Base-by-base conservation (phyloP, 2,329 filamentous ascomycete species). In the Arthrobotrys musiformis region DNA sequence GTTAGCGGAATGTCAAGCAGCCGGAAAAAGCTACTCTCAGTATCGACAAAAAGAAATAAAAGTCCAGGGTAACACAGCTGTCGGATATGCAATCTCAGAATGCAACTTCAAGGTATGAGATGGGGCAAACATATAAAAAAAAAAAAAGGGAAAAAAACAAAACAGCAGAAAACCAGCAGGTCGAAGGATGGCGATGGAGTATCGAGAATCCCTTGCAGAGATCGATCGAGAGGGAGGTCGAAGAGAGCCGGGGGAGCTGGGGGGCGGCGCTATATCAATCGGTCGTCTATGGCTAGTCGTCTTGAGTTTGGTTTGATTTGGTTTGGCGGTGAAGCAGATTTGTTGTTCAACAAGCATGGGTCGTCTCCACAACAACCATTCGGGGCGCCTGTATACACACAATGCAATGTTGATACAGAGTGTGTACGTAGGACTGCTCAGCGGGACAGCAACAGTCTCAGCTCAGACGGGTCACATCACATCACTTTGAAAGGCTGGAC, bases 301-400 rank as follows among this genome's bases (percentile, higher is more conserved):
- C 61, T 54, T 50, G 33, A 42, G 58, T 58, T 42, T 42, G 40
- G 40, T 42, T 42, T 13, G 37, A 9, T 33, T 33, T n/a, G n/a
- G n/a, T 42, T 42, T 46, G 63, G 52, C 17, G 68, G 50, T 63
- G 67, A 42, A 26, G 54, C 56, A 30, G 72, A 56, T 60, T 77
- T 77, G 73, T 77, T 77, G 73, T 77, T 40, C 64, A 76, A 70
- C 64, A 76, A 70, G 30, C 46, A 24, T 40, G 33, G 40, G 30
- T 61, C 60, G 73, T 77, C 73, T 70, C 73, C 73, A 77, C 73
- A 77, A 77, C 73, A 77, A 77, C 73, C 73, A 46, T 54, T 44
- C 33, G 13, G 28, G 42, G 56, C 67, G 63, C 58, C 58, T 52
- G n/a, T n/a, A n/a, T n/a, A n/a, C n/a, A n/a, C n/a, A n/a, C n/a